Evolutionary conservation across 257 asterid genomes (phyloP), one percentile per base, ranked within the genome.

Genomic region (Solanum lycopersicoides): DNA sequence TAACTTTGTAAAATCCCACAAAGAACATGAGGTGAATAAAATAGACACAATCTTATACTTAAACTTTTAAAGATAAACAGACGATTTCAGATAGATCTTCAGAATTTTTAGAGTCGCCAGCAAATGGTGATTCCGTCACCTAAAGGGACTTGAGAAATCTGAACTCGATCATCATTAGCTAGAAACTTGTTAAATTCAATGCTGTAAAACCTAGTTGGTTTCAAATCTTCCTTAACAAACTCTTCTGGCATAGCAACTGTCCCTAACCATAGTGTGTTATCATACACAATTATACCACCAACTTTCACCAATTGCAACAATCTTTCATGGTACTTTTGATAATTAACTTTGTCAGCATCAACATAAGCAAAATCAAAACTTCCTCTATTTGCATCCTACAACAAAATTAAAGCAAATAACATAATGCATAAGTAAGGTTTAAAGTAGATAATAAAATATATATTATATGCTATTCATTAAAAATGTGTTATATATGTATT

Each of bases 81-180:
- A 12, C 0, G 1, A 6, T 63, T 63, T 60, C 3, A 23, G 32
- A 9, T 23, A 63, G 3, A 63, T 14, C 15, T 32, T 23, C 7
- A 4, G 2, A 13, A 28, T 28, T 28, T 74, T 74, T 16, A 41
- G 20, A 88, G 86, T 72, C 86, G 92, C 23, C 90, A 83, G 60
- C 93, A 93, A 7, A 93, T 28, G 12, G 95, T 92, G 59, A 94
- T 89, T 53, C 94, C 96, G 86, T 94, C 97, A 35, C 96, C 97
- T 2, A 91, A 34, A 66, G 96, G 91, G 68, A 91, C 50, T 50
- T 87, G 95, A 82, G 93, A 92, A 60, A 93, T 90, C 9, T 93
- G 90, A 8, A 94, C 86, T 3, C 93, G 92, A 71, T 77, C 8
- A 84, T 94, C 94, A 63, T 80, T 86, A 9, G 92, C 92, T 18